A percentile compares a stretch with the other conserved stretches of the same genome.
Conservation (phyloP, 345 rosid genomes). For the Eucalyptus viminalis region DNA sequence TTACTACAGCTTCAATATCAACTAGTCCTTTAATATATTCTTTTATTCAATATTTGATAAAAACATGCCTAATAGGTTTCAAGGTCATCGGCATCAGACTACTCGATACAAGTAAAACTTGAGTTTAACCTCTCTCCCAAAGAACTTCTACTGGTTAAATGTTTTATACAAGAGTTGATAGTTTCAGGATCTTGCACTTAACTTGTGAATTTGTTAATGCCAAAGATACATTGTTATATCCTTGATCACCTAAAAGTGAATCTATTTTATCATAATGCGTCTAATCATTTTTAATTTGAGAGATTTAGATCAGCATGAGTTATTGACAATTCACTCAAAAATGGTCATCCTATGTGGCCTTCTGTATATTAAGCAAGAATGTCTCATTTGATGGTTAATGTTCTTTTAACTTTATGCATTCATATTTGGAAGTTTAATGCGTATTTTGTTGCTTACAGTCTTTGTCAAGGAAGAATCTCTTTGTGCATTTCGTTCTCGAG, state of each 20-base stretch:
- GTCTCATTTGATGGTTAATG: not conserved
- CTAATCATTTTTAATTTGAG: not conserved
- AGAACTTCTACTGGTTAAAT: not conserved
- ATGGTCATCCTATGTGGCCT: not conserved
- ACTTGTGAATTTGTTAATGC: not conserved
- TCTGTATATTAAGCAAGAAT: not conserved
- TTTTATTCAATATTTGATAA: not conserved
- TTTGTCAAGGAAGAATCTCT: conserved; percentile 35
- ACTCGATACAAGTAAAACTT: not conserved
- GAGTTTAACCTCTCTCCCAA: not conserved
- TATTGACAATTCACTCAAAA: not conserved
- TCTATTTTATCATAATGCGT: not conserved
- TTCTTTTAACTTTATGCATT: not conserved
- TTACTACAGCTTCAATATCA: not conserved
- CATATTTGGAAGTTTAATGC: not conserved
- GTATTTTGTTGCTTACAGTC: conserved; percentile 27
- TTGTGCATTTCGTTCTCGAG: conserved; percentile 74
- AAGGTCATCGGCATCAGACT: not conserved
- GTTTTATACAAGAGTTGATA: not conserved
- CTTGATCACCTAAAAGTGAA: not conserved
- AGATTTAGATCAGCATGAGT: not conserved
- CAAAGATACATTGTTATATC: not conserved
- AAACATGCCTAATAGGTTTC: not conserved
- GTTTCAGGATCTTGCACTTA: not conserved
- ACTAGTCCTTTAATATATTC: not conserved